A percentile compares a stretch with the other conserved stretches of the same genome.
These are phyloP conservation scores for Xylaria multiplex DNA, from an alignment of 2,329 filamentous ascomycete genomes.

Conservation along the genomic window DNA sequence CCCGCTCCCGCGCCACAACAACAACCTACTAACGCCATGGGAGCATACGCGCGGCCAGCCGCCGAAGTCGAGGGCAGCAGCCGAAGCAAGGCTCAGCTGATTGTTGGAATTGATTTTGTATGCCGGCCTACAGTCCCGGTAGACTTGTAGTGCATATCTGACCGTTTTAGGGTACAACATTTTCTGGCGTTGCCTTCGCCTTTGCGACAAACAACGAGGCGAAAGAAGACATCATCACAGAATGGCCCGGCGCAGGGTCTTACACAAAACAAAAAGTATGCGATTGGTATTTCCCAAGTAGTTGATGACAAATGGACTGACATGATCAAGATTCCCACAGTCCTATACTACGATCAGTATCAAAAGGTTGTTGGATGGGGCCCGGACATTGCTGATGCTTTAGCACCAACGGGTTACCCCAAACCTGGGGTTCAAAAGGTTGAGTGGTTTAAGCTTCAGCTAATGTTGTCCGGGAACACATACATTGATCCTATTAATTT, in stretches of 20 bases:
- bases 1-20: slow-evolving; percentile 54
- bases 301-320: slow-evolving; percentile 35
- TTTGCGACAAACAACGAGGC: slow-evolving; percentile 98
- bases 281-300: not conserved
- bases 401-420: slow-evolving; percentile 95
- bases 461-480: slow-evolving; percentile 98
- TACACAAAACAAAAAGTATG: slow-evolving; percentile 97
- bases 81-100: slow-evolving; percentile 94
- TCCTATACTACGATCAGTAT: slow-evolving; percentile 99
- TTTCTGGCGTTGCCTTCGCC: slow-evolving; percentile 95
- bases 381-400: slow-evolving; percentile 94
- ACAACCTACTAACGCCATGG: slow-evolving; percentile 51
- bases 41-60: slow-evolving; percentile 59
- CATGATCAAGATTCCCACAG: slow-evolving; percentile 83
- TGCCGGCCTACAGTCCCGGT: slow-evolving; percentile 48
- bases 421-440: slow-evolving; percentile 99
- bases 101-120: slow-evolving; percentile 99
- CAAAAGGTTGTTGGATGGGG: slow-evolving; percentile 99
- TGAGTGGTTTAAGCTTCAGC: slow-evolving; percentile 99
- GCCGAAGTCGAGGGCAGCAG: slow-evolving; percentile 87
- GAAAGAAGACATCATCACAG: slow-evolving; percentile 98
- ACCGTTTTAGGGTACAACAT: slow-evolving; percentile 85
- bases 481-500: slow-evolving; percentile 99
- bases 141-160: slow-evolving; percentile 29
- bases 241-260: slow-evolving; percentile 97